These are phyloP conservation scores for Ceratocystis variospora DNA, from an alignment of 2,329 filamentous ascomycete genomes.

Conservation along the genomic window DNA sequence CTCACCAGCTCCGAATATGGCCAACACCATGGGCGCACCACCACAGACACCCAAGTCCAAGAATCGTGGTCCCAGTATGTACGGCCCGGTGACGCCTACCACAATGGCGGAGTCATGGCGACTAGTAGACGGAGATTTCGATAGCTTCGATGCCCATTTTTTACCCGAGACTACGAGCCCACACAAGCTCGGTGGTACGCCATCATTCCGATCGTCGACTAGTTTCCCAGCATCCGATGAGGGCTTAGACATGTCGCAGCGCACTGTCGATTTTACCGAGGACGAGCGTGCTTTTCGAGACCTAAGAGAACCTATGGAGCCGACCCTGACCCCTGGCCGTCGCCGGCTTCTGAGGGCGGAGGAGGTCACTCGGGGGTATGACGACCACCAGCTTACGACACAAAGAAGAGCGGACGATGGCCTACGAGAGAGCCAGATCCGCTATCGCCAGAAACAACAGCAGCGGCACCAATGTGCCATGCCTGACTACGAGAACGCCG, in stretches of 20 bases:
- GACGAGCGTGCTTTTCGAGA: constrained; percentile 25
- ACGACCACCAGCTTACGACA: neutral
- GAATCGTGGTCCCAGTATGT: neutral
- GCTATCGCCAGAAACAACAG: neutral
- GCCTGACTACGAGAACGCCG: neutral
- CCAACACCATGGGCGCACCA: neutral
- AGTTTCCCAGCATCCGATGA: constrained; percentile 39
- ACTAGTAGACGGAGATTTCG: constrained; percentile 46
- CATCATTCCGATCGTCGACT: constrained; percentile 31
- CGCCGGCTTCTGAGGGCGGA: constrained; percentile 16
- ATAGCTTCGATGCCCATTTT: constrained; percentile 41
- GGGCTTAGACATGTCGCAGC: constrained; percentile 29
- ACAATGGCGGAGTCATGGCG: constrained; percentile 43
- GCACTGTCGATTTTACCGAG: constrained; percentile 18
- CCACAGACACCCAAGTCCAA: neutral
- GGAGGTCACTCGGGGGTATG: neutral
- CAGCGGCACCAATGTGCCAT: neutral
- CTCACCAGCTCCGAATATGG: neutral
- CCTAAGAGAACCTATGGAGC: constrained; percentile 21
- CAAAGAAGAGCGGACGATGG: neutral
- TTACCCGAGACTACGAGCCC: neutral
- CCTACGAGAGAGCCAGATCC: neutral
- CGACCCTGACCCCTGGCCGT: constrained; percentile 21
- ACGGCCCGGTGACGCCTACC: constrained; percentile 25
- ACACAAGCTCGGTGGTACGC: constrained; percentile 29